Conservation (phyloP, 2,329 filamentous ascomycete genomes). For the Xylariaceae sp. region DNA sequence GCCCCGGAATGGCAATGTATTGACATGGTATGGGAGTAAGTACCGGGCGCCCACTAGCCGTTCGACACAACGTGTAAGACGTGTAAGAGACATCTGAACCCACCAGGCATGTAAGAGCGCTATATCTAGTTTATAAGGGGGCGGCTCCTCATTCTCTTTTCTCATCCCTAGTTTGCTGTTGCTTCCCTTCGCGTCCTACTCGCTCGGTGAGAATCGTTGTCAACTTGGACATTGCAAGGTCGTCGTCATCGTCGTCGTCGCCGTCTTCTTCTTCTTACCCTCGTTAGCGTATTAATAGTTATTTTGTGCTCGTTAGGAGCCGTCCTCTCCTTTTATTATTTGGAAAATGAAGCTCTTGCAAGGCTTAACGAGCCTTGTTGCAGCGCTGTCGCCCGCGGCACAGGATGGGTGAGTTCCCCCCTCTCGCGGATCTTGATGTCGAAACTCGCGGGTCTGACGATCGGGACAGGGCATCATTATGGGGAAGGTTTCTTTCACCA, state of each 20-base stretch:
- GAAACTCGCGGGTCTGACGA: neutral
- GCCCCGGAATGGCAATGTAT: constrained; percentile 14
- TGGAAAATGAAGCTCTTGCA: constrained; percentile 27
- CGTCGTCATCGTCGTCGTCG: too few relatives aligned
- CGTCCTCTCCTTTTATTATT: constrained; percentile 26
- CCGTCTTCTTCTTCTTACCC: constrained; percentile 8
- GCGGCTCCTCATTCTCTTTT: neutral
- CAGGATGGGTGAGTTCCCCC: constrained; percentile 30
- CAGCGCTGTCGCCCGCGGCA: constrained; percentile 24
- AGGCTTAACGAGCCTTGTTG: constrained; percentile 19
- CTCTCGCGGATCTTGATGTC: neutral
- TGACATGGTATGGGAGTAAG: neutral
- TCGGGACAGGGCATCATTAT: constrained; percentile 28
- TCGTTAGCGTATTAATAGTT: constrained; percentile 6
- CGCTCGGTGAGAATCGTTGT: neutral
- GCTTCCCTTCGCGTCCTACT: neutral
- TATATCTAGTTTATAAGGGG: constrained; percentile 6
- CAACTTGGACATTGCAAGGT: neutral
- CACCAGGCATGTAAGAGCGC: too few relatives aligned
- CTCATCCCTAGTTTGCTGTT: neutral
- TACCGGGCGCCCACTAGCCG: neutral
- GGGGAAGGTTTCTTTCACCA: constrained; percentile 34
- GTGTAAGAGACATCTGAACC: neutral
- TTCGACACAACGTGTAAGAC: neutral
- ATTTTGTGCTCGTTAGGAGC: constrained; percentile 21